Conservation (phyloP, 2,329 filamentous ascomycete genomes). For the Thermothelomyces thermophilus region DNA sequence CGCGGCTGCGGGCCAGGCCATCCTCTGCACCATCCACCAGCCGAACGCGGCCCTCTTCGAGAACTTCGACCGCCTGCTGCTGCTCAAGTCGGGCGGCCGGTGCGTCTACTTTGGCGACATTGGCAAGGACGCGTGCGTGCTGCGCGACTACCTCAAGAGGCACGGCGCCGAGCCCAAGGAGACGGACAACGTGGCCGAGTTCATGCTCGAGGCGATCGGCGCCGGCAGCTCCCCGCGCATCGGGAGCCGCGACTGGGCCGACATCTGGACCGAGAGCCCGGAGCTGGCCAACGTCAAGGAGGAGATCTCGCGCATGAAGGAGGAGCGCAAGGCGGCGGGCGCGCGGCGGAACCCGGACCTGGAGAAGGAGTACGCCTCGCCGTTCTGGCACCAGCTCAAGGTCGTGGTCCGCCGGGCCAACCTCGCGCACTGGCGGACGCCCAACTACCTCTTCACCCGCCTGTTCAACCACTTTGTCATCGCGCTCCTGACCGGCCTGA, state of each 20-base stretch:
- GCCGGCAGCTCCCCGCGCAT: conserved; percentile 66
- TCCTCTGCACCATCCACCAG: conserved; percentile 87
- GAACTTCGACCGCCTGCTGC: conserved; percentile 75
- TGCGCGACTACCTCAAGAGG: conserved; percentile 58
- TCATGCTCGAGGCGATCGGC: conserved; percentile 80
- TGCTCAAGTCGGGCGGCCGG: conserved; percentile 70
- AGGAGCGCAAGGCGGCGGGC: conserved; percentile 42
- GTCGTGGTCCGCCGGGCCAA: conserved; percentile 67
- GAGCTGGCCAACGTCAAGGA: conserved; percentile 62
- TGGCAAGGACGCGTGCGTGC: conserved; percentile 62
- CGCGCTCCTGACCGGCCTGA: conserved; percentile 69
- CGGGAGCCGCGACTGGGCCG: conserved; percentile 70
- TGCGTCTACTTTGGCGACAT: conserved; percentile 85
- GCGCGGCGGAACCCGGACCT: conserved; percentile 42
- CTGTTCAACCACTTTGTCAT: conserved; percentile 80
- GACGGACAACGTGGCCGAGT: conserved; percentile 60
- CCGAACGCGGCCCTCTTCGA: conserved; percentile 82
- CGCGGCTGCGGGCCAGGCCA: conserved; percentile 73
- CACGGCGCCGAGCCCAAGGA: conserved; percentile 54
- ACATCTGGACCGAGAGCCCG: conserved; percentile 68
- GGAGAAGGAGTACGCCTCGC: conserved; percentile 76
- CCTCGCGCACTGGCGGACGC: conserved; percentile 75
- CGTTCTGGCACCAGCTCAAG: conserved; percentile 70
- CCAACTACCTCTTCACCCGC: conserved; percentile 83
- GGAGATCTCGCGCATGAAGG: conserved; percentile 61